Percentiles rank a stretch among this genome's conserved stretches.
These are phyloP conservation scores for Mortierella sp. DNA, from an alignment of 371 early-diverging fungal genomes.

Conservation along the genomic window DNA sequence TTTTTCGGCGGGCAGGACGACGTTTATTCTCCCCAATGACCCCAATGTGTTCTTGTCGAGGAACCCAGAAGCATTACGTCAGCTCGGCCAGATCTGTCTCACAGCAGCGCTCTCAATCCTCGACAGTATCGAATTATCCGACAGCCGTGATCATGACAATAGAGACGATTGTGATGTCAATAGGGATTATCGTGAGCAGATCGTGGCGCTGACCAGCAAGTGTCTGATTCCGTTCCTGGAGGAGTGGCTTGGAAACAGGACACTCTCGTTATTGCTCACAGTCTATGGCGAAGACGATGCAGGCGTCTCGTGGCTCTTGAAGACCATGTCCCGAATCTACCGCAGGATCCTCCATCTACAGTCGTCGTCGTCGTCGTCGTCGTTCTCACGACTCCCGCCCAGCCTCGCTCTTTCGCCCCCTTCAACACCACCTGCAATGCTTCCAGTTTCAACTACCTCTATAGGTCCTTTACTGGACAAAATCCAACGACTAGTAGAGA, in stretches of 20 bases:
- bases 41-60: not conserved
- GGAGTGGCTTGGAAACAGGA: conserved; percentile 27
- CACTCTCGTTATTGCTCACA: conserved; percentile 10
- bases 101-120: conserved; percentile 17
- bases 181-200: not conserved
- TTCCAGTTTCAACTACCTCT: not conserved
- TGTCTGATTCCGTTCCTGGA: not conserved
- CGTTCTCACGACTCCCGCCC: no score
- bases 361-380: no score
- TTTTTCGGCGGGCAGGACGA: conserved; percentile 20
- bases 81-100: conserved; percentile 34
- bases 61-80: conserved; percentile 36
- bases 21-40: conserved; percentile 13
- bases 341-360: conserved; percentile 12
- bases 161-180: not conserved
- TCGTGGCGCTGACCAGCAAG: not conserved
- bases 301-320: conserved; percentile 40
- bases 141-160: not conserved
- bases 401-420: not conserved
- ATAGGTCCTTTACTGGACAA: not conserved
- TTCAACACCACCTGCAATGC: not conserved
- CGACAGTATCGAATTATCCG: not conserved
- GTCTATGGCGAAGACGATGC: conserved; percentile 54
- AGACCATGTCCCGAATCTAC: conserved; percentile 26
- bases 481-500: conserved; percentile 14